Base-by-base conservation (phyloP, 495 filamentous ascomycete species). In the Penicillium cataractarum region DNA sequence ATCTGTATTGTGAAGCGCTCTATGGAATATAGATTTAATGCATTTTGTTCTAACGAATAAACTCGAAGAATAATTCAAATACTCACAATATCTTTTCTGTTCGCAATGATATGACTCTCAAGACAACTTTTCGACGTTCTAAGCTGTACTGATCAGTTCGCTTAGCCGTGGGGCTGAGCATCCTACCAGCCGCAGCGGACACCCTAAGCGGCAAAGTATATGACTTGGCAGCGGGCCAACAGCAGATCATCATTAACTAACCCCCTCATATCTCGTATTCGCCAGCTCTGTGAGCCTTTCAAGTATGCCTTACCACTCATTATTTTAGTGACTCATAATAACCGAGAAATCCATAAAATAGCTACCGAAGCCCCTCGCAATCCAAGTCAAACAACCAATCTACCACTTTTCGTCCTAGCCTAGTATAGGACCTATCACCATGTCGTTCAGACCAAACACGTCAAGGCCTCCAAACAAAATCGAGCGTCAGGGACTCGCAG, bases 401-500 rank as follows among this genome's bases (percentile, higher is more conserved):
- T 22, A 46, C 1, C 21, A 0, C n/a, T 21, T 12, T 46, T 24
- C 42, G 4, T 24, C 21, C 21, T 3, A 22, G 21, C 9, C 22
- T 12, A 21, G 13, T 0, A 3, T 5, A n/a, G n/a, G n/a, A n/a
- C n/a, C 42, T 12, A 21, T 3, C 42, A 46, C 22, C 6, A 46
- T 46, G 21, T 46, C 42, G 7, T 46, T 7, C 12, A 46, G 9
- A 22, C 12, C 57, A 21, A 44, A 42, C 42, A 62, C 2, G 3
- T 39, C 52, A 1, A 55, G 9, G 2, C 29, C 26, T 2, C 52
- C 63, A 52, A 57, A 53, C 52, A 65, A 55, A 42, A 27, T 37
- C 9, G 42, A 61, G 8, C 63, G 57, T 39, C 51, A 52, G 22
- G 57, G n/a, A 0, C 6, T 65, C 17, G 63, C 63, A 5, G 42